Evolutionary conservation across 73 alveolate species (phyloP), one percentile per base, ranked within the genome.

Genomic region (Symbiodinium pilosum): DNA sequence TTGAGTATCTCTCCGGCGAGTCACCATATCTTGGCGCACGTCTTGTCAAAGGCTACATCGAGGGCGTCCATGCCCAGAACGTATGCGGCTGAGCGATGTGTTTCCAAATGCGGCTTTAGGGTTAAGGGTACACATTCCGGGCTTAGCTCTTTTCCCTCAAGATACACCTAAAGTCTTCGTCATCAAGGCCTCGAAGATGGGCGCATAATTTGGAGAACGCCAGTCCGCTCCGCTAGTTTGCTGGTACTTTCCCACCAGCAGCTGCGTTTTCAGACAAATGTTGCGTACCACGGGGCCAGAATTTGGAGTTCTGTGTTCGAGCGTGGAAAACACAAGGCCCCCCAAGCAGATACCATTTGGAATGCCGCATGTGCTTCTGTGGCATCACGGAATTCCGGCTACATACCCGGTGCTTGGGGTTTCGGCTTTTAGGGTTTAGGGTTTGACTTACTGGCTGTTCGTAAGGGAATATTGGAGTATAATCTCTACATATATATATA

Each of bases 1-100:
- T 93, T 1, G 98, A 93, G 98, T 93, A 93, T 69, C 43, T 93
- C 14, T 73, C 93, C 14, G 98, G 98, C 34, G 98, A 93, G 71
- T 43, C 91, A 18, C 77, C 83, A 12, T 93, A 75, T 30, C 69
- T 93, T 20, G 98, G 98, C 18, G 92, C 92, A 2, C 43, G 83
- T 54, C 91, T 93, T 32, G 98, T 91, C 40, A 14, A 43, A 54
- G 97, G 97, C 89, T 91, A 91, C 77, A 91, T 91, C 83, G 81
- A 91, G 56, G 97, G 97, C 11, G 97, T 91, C 81, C 97, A 91
- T 81, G 68, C 97, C 26, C 44, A 91, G 39, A 68, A 91, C 36
- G 97, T 4, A 38, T 38, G 39, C 34, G 59, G 59, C 59, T 3
- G 75, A n/a, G n/a, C n/a, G n/a, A n/a, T n/a, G n/a, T n/a, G 16